Evolutionary conservation across 345 rosid species (phyloP).

Genomic region (Boechera divaricarpa): DNA sequence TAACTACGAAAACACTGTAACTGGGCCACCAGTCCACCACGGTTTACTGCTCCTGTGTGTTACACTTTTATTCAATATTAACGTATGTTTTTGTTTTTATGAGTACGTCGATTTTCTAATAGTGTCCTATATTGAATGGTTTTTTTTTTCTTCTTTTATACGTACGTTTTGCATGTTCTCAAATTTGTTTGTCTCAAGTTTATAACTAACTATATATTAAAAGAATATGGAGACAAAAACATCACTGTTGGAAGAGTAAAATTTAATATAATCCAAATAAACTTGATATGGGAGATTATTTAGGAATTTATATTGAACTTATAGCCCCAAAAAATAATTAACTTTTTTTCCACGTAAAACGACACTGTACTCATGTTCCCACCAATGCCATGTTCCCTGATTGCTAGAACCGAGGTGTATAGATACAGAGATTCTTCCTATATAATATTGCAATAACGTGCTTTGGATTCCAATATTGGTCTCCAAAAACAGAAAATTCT

Average conservation of each 20-base stretch:
- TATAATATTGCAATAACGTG: constrained; percentile 23
- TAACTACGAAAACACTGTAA: constrained; percentile 9
- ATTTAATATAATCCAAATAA: not conserved
- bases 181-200: not conserved
- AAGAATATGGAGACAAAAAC: not conserved
- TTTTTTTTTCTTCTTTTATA: not conserved
- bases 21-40: not conserved
- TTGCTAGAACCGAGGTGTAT: constrained; percentile 36
- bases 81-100: not conserved
- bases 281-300: not conserved
- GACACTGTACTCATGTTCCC: constrained; percentile 32
- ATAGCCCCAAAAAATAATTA: too few relatives aligned
- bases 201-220: not conserved
- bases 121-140: not conserved
- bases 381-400: constrained; percentile 42
- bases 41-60: constrained; percentile 5
- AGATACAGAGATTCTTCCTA: constrained; percentile 34
- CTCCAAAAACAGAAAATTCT: constrained; percentile 12
- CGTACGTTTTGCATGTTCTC: not conserved
- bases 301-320: not conserved
- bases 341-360: not conserved
- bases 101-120: not conserved
- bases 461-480: constrained; percentile 15
- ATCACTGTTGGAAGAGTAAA: not conserved
- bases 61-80: constrained; percentile 13